Evolutionary conservation across 345 rosid species (phyloP).

Genomic region (Streptanthus diversifolius): DNA sequence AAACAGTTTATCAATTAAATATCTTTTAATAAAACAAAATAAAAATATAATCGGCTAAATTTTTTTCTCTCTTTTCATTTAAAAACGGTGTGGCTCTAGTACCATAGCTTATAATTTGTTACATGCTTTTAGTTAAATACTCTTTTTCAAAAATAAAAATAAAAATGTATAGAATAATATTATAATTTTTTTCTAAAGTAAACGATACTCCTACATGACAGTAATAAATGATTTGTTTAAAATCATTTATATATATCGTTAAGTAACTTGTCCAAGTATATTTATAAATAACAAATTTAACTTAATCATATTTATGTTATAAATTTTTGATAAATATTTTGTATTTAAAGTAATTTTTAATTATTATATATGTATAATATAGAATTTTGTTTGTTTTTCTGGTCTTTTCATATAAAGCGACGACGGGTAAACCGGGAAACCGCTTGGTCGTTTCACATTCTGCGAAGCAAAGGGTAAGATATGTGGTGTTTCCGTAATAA

Average conservation of each 20-base stretch:
- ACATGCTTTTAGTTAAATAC: too few relatives aligned
- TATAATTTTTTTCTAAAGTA: not conserved
- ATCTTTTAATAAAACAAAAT: not conserved
- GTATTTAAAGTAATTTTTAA: not conserved
- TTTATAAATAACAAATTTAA: not conserved
- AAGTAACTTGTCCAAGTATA: not conserved
- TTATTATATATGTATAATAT: not conserved
- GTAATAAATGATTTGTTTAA: not conserved
- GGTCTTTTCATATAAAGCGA: not conserved
- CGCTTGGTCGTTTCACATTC: not conserved
- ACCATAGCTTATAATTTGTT: too few relatives aligned
- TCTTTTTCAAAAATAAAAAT: too few relatives aligned
- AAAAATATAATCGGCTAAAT: too few relatives aligned
- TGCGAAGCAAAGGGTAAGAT: not conserved
- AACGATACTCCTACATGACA: not conserved
- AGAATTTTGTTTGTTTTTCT: not conserved
- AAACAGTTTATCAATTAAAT: too few relatives aligned
- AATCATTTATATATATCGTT: not conserved
- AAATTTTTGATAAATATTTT: not conserved
- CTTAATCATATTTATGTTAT: not conserved
- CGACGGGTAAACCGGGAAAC: slow-evolving; percentile 3
- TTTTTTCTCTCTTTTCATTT: too few relatives aligned
- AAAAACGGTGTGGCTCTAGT: too few relatives aligned
- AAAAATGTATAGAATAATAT: not conserved
- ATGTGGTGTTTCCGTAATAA: not conserved